Conservation (phyloP, 805 yeast genomes). For the Pichia membranifaciens region DNA sequence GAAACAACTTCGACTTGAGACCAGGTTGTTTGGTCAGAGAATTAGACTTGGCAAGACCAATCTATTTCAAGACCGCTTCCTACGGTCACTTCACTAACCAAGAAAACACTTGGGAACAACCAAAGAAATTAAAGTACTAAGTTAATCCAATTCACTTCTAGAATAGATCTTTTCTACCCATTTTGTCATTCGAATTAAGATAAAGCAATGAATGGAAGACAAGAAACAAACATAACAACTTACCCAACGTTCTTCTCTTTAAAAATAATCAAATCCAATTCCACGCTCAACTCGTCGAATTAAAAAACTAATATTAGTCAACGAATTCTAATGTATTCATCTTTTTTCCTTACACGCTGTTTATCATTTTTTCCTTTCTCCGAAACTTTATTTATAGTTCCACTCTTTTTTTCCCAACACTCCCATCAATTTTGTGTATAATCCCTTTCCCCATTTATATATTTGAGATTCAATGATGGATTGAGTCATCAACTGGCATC, state of each 20-base stretch:
- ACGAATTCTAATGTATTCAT: constrained; percentile 8
- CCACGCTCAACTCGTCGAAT: constrained; percentile 30
- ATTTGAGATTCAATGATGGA: constrained; percentile 17
- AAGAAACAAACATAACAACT: not conserved
- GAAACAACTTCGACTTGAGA: constrained; percentile 95
- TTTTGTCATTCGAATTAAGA: too few species aligned
- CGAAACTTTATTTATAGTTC: not conserved
- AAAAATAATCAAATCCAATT: constrained; percentile 3
- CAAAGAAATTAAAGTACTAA: constrained; percentile 69
- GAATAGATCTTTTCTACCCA: constrained; percentile 3
- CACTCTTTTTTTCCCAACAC: not conserved
- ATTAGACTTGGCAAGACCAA: constrained; percentile 97
- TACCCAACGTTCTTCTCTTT: constrained; percentile 2
- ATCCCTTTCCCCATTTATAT: constrained; percentile 2
- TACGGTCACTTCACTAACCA: constrained; percentile 99
- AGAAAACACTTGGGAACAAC: constrained; percentile 97
- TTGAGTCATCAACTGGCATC: constrained; percentile 23
- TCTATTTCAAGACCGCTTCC: constrained; percentile 97
- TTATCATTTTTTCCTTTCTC: too few species aligned
- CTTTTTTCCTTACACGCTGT: not conserved
- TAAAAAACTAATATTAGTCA: constrained; percentile 4
- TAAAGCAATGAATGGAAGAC: not conserved
- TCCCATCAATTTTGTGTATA: constrained; percentile 10
- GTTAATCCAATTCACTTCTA: constrained; percentile 4
- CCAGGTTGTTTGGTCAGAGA: constrained; percentile 98